A percentile compares a stretch with the other conserved stretches of the same genome.
Conservation (phyloP, 2,329 filamentous ascomycete genomes). For the Diaporthe helianthi region DNA sequence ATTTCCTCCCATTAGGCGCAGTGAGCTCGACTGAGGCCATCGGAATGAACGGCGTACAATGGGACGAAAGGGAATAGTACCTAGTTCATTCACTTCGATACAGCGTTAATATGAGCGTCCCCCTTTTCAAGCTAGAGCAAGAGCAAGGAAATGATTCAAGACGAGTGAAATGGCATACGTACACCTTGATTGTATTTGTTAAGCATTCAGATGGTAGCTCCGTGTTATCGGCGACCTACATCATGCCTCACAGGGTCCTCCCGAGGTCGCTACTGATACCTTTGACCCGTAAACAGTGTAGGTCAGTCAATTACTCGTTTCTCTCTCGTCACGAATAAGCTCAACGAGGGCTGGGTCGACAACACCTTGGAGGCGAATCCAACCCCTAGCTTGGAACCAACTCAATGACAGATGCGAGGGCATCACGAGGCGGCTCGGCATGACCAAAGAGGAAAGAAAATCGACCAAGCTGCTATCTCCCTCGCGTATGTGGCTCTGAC, state of each 20-base stretch:
- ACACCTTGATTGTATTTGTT: too few relatives aligned
- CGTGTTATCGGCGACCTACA: too few relatives aligned
- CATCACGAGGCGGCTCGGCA: neutral
- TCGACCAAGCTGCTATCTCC: neutral
- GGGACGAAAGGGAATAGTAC: too few relatives aligned
- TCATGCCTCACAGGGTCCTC: too few relatives aligned
- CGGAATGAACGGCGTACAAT: too few relatives aligned
- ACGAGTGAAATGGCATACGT: too few relatives aligned
- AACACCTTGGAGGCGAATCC: neutral
- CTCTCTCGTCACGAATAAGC: neutral
- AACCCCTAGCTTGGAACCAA: neutral
- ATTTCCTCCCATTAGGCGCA: constrained; percentile 77
- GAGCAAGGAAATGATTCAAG: too few relatives aligned
- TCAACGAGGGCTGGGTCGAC: neutral
- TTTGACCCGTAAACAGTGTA: neutral
- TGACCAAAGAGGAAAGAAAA: constrained; percentile 6
- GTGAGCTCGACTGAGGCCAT: constrained; percentile 51
- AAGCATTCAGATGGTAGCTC: too few relatives aligned
- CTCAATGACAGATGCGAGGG: neutral
- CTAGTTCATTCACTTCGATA: neutral
- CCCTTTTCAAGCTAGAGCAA: too few relatives aligned
- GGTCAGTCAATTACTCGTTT: neutral
- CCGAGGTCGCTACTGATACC: too few relatives aligned
- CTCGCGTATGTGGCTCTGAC: neutral
- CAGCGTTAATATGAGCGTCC: too few relatives aligned